Conservation (phyloP, 2,329 filamentous ascomycete species). For the Alternaria arborescens region DNA sequence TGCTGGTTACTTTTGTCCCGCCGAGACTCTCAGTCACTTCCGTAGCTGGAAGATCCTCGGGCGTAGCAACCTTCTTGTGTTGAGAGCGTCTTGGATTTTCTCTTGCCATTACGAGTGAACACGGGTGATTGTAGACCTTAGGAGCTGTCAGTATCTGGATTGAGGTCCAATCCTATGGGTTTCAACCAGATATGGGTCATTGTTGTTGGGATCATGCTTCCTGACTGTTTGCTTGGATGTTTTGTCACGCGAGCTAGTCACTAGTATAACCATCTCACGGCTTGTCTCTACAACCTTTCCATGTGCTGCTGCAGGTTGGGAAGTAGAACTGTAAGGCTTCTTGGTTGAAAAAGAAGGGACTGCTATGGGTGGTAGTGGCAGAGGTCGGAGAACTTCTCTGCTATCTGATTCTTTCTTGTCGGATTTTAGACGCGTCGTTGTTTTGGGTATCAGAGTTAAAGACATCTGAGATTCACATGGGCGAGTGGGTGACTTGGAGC, state of each 20-base stretch:
- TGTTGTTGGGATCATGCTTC: neutral
- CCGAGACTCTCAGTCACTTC: neutral
- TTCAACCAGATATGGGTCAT: neutral
- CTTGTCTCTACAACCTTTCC: neutral
- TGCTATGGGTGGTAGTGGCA: too few relatives aligned
- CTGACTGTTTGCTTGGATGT: neutral
- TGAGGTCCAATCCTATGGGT: neutral
- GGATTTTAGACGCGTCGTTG: neutral
- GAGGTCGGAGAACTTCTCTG: neutral
- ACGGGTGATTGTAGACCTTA: neutral
- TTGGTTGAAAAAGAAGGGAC: neutral
- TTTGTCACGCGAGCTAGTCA: neutral
- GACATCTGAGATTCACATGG: too few relatives aligned
- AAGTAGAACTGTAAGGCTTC: neutral
- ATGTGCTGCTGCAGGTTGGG: neutral
- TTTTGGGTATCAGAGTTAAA: neutral
- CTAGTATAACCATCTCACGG: neutral
- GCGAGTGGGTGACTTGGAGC: neutral
- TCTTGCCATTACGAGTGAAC: neutral
- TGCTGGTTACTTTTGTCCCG: neutral
- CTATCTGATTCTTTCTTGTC: neutral
- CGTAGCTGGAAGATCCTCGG: neutral
- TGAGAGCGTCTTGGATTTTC: neutral
- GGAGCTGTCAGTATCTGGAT: neutral
- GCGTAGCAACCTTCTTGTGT: neutral